Evolutionary conservation across 139 green algal species (phyloP), one percentile per base, ranked within the genome.

Genomic region (Closterium sp.): DNA sequence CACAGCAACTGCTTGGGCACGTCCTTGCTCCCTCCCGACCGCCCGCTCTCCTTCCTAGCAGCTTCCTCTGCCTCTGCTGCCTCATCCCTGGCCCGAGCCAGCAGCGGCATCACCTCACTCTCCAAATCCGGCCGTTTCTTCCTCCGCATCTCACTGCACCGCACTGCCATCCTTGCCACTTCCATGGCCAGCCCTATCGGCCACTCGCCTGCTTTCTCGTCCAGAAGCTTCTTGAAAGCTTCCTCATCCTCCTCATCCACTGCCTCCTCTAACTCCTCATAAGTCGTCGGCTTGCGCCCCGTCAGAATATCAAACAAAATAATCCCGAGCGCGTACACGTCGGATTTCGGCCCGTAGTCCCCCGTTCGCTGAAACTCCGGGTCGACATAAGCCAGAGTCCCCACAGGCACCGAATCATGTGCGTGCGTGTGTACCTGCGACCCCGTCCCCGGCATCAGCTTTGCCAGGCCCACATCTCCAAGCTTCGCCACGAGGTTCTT

Each of bases 301-400:
- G 91, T 94, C 27, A 94, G 86, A 38, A 94, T 42, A 30, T 94
- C 87, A 19, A 94, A 28, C 9, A 94, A 29, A 42, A 91, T 88
- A 34, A 94, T 94, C n/a, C 96, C 96, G 24, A 96, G 88, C n/a
- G 94, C 93, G 91, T 96, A 97, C 24, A 95, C 92, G 89, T 97
- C 96, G 9, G 70, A 93, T 62, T 93, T 94, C 11, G 94, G 90
- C 27, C 92, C 93, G 90, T 93, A 96, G 79, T 95, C 70, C 1
- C 93, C 95, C 2, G 94, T 96, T 27, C 91, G 90, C 34, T 96
- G 79, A 94, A 97, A 97, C 92, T 96, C 95, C 34, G 96, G 96
- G 93, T 96, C 96, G 45, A 96, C 95, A 93, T 96, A 97, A 4
- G 90, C 88, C 0, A 95, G 92, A 11, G 95, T 97, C 31, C 95